phyloP scores from a whole-genome alignment of 805 yeast species.

The Metschnikowia vanudenii region DNA sequence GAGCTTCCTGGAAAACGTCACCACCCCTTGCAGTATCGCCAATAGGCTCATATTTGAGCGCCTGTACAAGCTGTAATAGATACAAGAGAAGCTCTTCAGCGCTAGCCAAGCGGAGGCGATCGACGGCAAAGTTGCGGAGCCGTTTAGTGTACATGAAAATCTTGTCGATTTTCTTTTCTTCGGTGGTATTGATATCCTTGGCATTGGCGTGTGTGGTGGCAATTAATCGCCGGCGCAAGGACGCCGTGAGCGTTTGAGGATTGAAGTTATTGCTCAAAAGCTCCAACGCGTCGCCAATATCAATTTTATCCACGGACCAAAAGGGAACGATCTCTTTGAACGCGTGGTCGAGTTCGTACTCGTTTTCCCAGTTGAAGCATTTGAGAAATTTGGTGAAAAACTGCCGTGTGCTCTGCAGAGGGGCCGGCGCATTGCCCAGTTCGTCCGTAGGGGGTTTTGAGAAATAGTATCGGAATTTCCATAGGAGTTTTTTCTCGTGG shows the following conservation, averaged over 20 bases:
- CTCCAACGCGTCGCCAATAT: conserved; percentile 83
- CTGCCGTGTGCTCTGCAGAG: conserved; percentile 49
- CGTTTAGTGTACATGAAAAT: conserved; percentile 46
- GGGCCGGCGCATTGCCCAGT: conserved; percentile 25
- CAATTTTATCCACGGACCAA: conserved; percentile 63
- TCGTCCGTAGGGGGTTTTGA: conserved; percentile 37
- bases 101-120: conserved; percentile 70
- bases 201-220: conserved; percentile 16
- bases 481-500: conserved; percentile 79
- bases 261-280: conserved; percentile 75
- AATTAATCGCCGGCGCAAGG: conserved; percentile 16
- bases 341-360: conserved; percentile 75
- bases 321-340: conserved; percentile 66
- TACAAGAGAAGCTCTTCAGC: conserved; percentile 81
- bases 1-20: conserved; percentile 43
- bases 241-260: conserved; percentile 35
- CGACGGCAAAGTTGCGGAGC: conserved; percentile 85
- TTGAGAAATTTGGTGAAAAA: conserved; percentile 76
- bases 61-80: conserved; percentile 86
- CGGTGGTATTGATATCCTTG: conserved; percentile 18
- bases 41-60: conserved; percentile 71
- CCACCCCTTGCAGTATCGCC: conserved; percentile 23
- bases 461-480: conserved; percentile 85
- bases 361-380: conserved; percentile 86
- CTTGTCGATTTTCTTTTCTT: conserved; percentile 31